Conservation (phyloP, 176 grass and related monocot genomes). For the Ensete glaucum region DNA sequence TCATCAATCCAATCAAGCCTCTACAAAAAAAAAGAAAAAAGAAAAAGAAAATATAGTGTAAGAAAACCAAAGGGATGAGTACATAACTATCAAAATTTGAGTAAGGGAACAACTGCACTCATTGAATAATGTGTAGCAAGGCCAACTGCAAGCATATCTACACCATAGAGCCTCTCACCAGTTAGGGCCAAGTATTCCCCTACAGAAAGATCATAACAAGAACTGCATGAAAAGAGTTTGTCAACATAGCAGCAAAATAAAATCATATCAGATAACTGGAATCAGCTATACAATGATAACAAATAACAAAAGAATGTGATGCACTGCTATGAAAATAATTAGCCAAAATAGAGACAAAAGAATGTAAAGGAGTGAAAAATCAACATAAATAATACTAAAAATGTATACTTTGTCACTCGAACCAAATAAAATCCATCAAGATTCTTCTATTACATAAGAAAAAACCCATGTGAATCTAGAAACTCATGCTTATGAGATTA, state of each 20-base stretch:
- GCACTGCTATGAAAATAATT: not conserved
- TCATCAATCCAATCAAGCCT: slow-evolving; percentile 64
- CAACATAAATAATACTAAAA: not conserved
- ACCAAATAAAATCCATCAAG: not conserved
- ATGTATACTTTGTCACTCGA: not conserved
- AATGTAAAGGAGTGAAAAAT: not conserved
- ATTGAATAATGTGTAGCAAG: slow-evolving; percentile 80
- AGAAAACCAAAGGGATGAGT: not conserved
- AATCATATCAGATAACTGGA: not conserved
- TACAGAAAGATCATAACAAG: slow-evolving; percentile 20
- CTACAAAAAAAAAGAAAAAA: slow-evolving; percentile 32
- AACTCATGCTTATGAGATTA: not conserved
- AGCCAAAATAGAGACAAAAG: not conserved
- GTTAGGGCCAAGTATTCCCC: slow-evolving; percentile 92
- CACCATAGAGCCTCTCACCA: slow-evolving; percentile 69
- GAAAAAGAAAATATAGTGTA: slow-evolving; percentile 5
- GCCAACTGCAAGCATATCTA: slow-evolving; percentile 92
- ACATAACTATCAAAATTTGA: slow-evolving; percentile 10
- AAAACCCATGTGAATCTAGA: not conserved
- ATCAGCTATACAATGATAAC: not conserved
- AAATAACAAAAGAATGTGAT: not conserved
- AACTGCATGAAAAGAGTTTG: not conserved
- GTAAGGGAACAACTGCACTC: slow-evolving; percentile 41
- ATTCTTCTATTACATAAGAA: not conserved
- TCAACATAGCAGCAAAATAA: slow-evolving; percentile 5